phyloP scores from a whole-genome alignment of 352 stramenopile species.

The Elongisporangium senticosum region DNA sequence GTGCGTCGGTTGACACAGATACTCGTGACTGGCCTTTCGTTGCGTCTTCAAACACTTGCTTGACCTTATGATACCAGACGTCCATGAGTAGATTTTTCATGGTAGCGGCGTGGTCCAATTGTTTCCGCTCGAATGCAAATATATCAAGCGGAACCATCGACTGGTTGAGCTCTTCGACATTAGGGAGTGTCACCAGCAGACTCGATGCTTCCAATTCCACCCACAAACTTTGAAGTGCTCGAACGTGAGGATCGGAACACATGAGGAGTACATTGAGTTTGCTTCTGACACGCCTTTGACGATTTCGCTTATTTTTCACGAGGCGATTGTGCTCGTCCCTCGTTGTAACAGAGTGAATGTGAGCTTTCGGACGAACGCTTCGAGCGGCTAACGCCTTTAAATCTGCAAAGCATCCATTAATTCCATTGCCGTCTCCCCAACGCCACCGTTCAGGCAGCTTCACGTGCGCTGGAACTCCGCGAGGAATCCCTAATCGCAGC shows the following conservation, averaged over 20 bases:
- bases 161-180: conserved; percentile 13
- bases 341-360: neutral
- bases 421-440: conserved; percentile 49
- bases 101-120: conserved; percentile 39
- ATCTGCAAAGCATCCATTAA: conserved; percentile 46
- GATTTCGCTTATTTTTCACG: conserved; percentile 15
- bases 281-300: conserved; percentile 31
- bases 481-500: conserved; percentile 38
- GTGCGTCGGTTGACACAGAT: conserved; percentile 3
- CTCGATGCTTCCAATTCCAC: conserved; percentile 43
- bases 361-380: neutral
- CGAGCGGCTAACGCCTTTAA: conserved; percentile 31
- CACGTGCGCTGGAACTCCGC: conserved; percentile 38
- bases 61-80: conserved; percentile 49
- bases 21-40: conserved; percentile 13
- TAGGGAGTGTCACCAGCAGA: conserved; percentile 43
- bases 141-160: conserved; percentile 32
- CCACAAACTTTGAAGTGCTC: conserved; percentile 56
- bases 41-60: conserved; percentile 39
- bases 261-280: conserved; percentile 40
- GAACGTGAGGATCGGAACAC: conserved; percentile 42
- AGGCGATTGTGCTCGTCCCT: conserved; percentile 1
- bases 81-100: conserved; percentile 46
- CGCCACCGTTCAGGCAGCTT: conserved; percentile 50
- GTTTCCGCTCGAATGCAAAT: conserved; percentile 40